Conservation (phyloP, 768 basidiomycete species). For the Filobasidium floriforme region DNA sequence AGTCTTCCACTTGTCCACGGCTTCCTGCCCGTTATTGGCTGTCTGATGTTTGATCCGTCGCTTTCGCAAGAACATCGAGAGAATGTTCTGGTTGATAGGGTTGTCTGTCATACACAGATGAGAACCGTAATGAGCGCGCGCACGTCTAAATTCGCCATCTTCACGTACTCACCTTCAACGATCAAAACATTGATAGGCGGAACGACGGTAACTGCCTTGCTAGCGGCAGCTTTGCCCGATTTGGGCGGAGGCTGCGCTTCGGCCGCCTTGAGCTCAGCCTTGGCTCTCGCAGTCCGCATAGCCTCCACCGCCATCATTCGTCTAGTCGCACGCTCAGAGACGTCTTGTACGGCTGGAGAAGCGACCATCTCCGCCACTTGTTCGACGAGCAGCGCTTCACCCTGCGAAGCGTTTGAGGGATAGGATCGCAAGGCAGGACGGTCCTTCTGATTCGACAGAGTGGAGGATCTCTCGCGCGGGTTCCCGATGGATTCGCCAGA, state of each 20-base stretch:
- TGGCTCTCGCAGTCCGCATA: conserved; percentile 17
- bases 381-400: background rate
- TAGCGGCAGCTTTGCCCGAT: conserved; percentile 33
- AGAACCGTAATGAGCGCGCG: conserved; percentile 32
- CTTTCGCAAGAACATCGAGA: conserved; percentile 93
- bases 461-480: background rate
- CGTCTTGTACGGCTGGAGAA: conserved; percentile 1
- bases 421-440: background rate
- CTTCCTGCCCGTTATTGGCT: conserved; percentile 90
- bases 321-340: background rate
- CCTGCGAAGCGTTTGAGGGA: background rate
- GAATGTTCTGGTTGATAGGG: conserved; percentile 93
- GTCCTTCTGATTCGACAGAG: background rate
- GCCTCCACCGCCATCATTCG: conserved; percentile 18
- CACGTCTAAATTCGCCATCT: too few relatives aligned
- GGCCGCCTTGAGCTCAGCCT: conserved; percentile 6
- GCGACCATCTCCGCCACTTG: conserved; percentile 5
- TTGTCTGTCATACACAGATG: conserved; percentile 59
- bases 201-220: conserved; percentile 64
- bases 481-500: background rate
- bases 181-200: conserved; percentile 97
- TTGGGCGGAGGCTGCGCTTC: conserved; percentile 23
- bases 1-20: conserved; percentile 86
- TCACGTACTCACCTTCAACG: conserved; percentile 65
- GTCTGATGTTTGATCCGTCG: conserved; percentile 92